These are phyloP conservation scores for Lachnellula hyalina DNA, from an alignment of 2,329 filamentous ascomycete species.

Conservation along the genomic window DNA sequence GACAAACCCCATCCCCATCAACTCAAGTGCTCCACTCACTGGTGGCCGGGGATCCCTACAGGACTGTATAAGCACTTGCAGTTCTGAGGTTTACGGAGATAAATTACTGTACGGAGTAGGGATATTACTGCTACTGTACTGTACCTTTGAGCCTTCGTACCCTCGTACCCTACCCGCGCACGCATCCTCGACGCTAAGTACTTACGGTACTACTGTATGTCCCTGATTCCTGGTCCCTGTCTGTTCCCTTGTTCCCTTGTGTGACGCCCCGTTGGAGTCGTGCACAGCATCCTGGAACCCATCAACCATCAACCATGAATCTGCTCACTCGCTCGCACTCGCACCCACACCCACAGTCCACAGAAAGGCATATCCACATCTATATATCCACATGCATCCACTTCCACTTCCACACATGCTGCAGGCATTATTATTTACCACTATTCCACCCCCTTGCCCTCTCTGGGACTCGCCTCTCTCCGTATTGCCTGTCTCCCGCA, in stretches of 20 bases:
- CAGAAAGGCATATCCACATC: background rate
- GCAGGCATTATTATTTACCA: background rate
- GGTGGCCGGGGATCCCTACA: background rate
- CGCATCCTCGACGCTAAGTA: background rate
- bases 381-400: background rate
- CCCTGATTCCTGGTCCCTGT: background rate
- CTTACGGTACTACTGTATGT: no score
- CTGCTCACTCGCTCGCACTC: background rate
- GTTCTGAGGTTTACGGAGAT: no score
- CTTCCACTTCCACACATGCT: background rate
- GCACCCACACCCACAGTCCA: background rate
- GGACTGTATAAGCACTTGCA: no score
- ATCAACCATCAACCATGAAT: background rate
- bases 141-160: rapidly evolving
- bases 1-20: background rate
- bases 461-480: background rate
- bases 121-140: background rate
- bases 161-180: background rate
- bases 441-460: background rate
- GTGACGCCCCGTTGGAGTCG: background rate
- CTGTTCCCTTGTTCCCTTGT: background rate
- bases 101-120: no score
- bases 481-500: background rate
- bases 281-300: background rate
- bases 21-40: background rate